Base-by-base conservation (phyloP, 2,329 filamentous ascomycete genomes). In the Alternaria sp. region DNA sequence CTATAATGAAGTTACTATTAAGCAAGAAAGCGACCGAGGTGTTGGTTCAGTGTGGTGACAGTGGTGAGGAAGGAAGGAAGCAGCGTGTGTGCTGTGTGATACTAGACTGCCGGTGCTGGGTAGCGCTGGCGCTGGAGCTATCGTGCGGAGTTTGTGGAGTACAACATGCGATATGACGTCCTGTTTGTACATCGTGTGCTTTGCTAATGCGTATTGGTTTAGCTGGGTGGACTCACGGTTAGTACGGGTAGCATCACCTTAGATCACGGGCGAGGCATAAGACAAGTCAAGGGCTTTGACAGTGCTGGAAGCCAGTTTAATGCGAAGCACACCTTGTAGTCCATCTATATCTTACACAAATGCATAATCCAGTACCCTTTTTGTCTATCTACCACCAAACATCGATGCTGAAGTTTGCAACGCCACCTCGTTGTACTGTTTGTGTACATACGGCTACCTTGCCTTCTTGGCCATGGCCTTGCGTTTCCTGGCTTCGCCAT, bases 401-500 rank as follows among this genome's bases (percentile, higher is more conserved):
- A 53, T 49, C 41, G 41, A 62, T 62, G 55, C 11, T 50, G 45
- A 28, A 25, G 45, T 50, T 47, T 57, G 18, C 23, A 25, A 44
- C 47, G 25, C 45, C 10, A 33, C 18, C 21, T 6, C 28, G 14
- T 45, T 47, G 25, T 26, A 3, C 12, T 10, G 44, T 18, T 11
- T 14, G 30, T 37, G 26, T 20, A 12, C 30, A 46, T 26, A 20
- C 9, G 9, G 12, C 49, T 74, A 76, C 65, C 69, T 74, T n/a
- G 50, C 61, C 51, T 64, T 72, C 69, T 67, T 76, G 14, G 67
- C 69, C 67, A 73, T 78, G 26, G 71, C 63, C 63, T 72, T 80
- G 66, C 79, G 78, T 67, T 80, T 84, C 68, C 81, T 77, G 15
- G 80, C 74, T 69, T 85, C 84, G 28, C 78, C 81, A 60, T 84